Percentiles rank a stretch among this genome's conserved stretches.
These are phyloP conservation scores for Diospyros kaki DNA, from an alignment of 148 eudicot genomes.

Conservation along the genomic window DNA sequence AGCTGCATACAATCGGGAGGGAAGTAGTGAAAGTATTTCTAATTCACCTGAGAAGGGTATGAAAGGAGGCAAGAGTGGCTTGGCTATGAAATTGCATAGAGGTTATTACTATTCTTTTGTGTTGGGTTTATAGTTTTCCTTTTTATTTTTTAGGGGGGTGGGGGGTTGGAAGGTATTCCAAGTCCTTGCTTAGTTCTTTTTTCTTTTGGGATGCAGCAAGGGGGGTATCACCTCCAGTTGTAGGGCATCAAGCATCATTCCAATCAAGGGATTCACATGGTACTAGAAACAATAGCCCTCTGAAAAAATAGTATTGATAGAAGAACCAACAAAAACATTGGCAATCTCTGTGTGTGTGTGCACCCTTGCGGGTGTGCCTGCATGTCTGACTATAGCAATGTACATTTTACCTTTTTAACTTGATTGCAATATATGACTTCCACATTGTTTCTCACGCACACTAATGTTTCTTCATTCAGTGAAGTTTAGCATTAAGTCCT, in stretches of 20 bases:
- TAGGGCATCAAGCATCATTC: conserved; percentile 37
- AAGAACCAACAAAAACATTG: neutral
- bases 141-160: too few relatives aligned
- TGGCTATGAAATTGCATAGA: conserved; percentile 35
- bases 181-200: neutral
- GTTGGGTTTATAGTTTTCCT: neutral
- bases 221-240: conserved; percentile 38
- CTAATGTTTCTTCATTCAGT: conserved; percentile 46
- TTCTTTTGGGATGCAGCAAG: conserved; percentile 34
- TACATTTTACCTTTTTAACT: neutral
- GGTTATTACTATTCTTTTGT: conserved; percentile 34
- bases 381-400: too few relatives aligned
- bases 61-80: conserved; percentile 35
- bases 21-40: conserved; percentile 77
- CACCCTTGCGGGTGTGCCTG: neutral
- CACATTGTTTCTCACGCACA: conserved; percentile 19
- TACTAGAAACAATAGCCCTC: conserved; percentile 16
- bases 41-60: conserved; percentile 58
- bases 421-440: neutral
- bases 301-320: neutral
- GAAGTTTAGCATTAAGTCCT: conserved; percentile 88
- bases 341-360: neutral
- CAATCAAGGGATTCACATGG: conserved; percentile 57
- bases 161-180: neutral
- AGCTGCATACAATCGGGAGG: conserved; percentile 55